Evolutionary conservation across 805 yeast species (phyloP), one percentile per base, ranked within the genome.

Genomic region (Pichia nakasei): DNA sequence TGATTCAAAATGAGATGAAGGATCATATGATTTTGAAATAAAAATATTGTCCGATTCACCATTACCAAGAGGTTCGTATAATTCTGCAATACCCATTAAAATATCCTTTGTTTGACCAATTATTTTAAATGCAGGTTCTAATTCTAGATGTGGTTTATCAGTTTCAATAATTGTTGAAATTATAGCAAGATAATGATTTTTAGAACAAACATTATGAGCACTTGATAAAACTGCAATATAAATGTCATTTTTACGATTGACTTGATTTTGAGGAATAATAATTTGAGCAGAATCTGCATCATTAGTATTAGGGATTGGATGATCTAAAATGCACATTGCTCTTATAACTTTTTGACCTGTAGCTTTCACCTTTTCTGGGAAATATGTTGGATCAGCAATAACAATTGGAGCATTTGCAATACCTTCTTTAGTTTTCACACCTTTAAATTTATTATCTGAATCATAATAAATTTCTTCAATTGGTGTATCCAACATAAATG

Each of bases 311-410:
- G 96, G 85, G 41, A 93, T 73, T 29, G 96, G 94, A 58, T 88
- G 96, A 56, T 89, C 83, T 58, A 93, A 69, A 48, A 93, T 75
- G 62, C 97, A 88, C 71, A 93, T 74, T 41, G 93, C 93, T 56
- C 94, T 75, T 50, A 85, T 82, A 42, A 85, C 93, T 57, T 69
- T 77, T 51, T 76, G 71, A 34, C 91, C 93, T 5, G 86, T 78
- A 60, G 79, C 71, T 56, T 73, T 71, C 38, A 85, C 93, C 60
- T 73, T 78, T 39, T 79, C 81, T 3, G 97, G 96, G 78, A 93
- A 93, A 59, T 93, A 93, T 18, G 97, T 91, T 47, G 98, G 98
- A 64, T 93, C 98, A 22, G 96, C 96, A 67, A 93, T 88, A 31
- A 93, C 94, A 47, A 88, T 68, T 49, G 95, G 95, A 0, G 98